phyloP scores from a whole-genome alignment of 1,139 yeast species.

The Candida tunisiensis region DNA sequence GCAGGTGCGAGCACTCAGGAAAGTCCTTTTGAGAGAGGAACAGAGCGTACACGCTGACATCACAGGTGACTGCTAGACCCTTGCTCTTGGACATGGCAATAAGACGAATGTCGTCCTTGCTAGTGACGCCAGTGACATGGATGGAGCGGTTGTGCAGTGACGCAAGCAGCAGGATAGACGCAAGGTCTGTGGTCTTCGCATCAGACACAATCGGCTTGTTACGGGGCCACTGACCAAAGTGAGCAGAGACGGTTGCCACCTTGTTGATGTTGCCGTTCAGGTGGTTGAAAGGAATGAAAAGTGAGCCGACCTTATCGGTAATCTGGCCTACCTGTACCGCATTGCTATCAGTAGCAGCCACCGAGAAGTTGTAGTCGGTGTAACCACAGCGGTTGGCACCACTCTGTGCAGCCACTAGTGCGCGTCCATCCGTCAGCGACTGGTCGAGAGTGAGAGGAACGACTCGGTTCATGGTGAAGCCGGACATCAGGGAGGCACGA shows the following conservation, averaged over 20 bases:
- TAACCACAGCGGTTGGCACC: constrained; percentile 37
- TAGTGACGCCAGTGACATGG: constrained; percentile 76
- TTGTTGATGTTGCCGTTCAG: constrained; percentile 41
- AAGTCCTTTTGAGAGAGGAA: constrained; percentile 60
- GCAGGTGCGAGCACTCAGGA: constrained; percentile 56
- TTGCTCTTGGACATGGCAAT: constrained; percentile 77
- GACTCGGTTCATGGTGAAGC: constrained; percentile 76
- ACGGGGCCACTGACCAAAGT: constrained; percentile 73
- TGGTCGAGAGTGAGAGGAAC: constrained; percentile 60
- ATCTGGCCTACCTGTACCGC: constrained; percentile 45
- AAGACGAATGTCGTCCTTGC: constrained; percentile 68
- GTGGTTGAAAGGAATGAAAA: constrained; percentile 69
- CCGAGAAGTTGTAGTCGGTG: constrained; percentile 70
- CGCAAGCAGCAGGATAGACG: constrained; percentile 78
- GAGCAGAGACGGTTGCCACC: constrained; percentile 62
- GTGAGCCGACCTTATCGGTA: constrained; percentile 54
- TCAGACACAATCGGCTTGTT: constrained; percentile 80
- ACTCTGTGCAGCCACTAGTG: constrained; percentile 39
- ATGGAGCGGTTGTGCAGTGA: constrained; percentile 74
- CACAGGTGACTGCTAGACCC: constrained; percentile 75
- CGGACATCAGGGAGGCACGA: constrained; percentile 61
- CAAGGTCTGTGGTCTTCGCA: constrained; percentile 82
- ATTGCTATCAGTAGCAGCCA: constrained; percentile 69
- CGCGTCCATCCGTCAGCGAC: constrained; percentile 46
- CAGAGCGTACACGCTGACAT: constrained; percentile 67